Base-by-base conservation (phyloP, 805 yeast genomes). In the Yamadazyma phyllophila region DNA sequence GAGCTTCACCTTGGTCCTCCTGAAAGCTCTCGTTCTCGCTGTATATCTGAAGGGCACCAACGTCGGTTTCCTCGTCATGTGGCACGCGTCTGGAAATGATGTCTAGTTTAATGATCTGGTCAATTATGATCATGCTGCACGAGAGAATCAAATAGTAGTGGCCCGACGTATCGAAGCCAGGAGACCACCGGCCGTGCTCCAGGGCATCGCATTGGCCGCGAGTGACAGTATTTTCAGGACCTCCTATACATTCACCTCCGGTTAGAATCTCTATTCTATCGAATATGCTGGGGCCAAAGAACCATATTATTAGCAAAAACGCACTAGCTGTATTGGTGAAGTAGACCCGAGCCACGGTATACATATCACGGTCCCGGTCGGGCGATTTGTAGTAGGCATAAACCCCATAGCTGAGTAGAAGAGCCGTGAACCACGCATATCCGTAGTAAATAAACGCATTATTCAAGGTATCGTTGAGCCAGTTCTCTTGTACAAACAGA, bases 271-370 rank as follows among this genome's bases (percentile, higher is more conserved):
- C 46, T 2, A 44, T 34, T 44, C 46, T 37, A 8, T 44, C 43
- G 15, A 39, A 37, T 10, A 44, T 26, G 11, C 33, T 38, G 27
- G 46, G 43, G 16, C 46, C 46, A 24, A 44, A 33, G 24, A 44
- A 44, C 46, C 46, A 44, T 4, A 32, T 16, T 16, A 26, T 32
- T 2, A 31, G 14, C 15, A 24, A 13, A 3, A 32, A 7, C n/a
- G 30, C 30, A 9, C 20, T 9, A n/a, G 20, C 24, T 5, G 37
- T 16, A 26, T 40, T 16, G 26, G 16, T 9, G 14, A 24, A 7
- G 13, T 34, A 41, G 1, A 34, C 37, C 16, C 26, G 7, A 5
- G 32, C 20, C 7, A 24, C 14, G 5, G 5, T 16, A 9, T 20
- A 30, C 5, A 40, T 7, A 11, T 14, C 20, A 13, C 2, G 20